A percentile compares a stretch with the other conserved stretches of the same genome.
Evolutionary conservation across 306 rosid genomes (phyloP).

Genomic region (Chamaecrista fasciculata): DNA sequence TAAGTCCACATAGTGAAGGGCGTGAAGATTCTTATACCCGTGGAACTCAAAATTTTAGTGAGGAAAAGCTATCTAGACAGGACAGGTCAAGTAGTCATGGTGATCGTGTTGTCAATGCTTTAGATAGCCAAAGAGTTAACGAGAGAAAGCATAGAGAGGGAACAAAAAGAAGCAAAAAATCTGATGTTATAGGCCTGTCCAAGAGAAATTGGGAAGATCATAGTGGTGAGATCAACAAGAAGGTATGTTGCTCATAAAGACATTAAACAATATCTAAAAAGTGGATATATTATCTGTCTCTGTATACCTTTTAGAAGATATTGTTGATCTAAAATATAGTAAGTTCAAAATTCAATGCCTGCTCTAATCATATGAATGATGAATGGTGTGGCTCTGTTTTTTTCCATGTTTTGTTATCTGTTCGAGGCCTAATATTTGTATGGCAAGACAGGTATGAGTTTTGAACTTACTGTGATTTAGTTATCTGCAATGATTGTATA

Average conservation of each 20-base stretch:
- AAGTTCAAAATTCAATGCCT: conserved; percentile 23
- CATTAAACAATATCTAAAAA: conserved; percentile 26
- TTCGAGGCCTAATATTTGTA: conserved; percentile 18
- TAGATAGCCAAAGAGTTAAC: conserved; percentile 57
- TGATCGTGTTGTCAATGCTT: conserved; percentile 59
- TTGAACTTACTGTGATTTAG: neutral
- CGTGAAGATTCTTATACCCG: conserved; percentile 62
- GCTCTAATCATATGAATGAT: neutral
- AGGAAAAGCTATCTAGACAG: conserved; percentile 70
- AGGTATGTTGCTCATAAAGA: conserved; percentile 61
- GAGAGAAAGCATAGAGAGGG: conserved; percentile 71
- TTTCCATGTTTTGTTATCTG: conserved; percentile 3
- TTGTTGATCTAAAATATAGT: conserved; percentile 14
- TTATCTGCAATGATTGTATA: neutral
- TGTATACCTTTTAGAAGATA: conserved; percentile 27
- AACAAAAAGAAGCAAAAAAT: conserved; percentile 66
- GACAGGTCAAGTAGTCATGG: conserved; percentile 71
- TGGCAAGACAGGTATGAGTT: conserved; percentile 4
- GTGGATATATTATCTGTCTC: conserved; percentile 25
- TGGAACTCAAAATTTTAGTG: conserved; percentile 56
- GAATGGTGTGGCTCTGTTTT: neutral
- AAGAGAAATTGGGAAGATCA: conserved; percentile 71
- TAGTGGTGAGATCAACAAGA: conserved; percentile 62
- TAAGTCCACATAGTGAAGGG: conserved; percentile 60
- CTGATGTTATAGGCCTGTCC: conserved; percentile 50